A percentile compares a stretch with the other conserved stretches of the same genome.
These are phyloP conservation scores for Manihot esculenta DNA, from an alignment of 441 rosid species.

Conservation along the genomic window DNA sequence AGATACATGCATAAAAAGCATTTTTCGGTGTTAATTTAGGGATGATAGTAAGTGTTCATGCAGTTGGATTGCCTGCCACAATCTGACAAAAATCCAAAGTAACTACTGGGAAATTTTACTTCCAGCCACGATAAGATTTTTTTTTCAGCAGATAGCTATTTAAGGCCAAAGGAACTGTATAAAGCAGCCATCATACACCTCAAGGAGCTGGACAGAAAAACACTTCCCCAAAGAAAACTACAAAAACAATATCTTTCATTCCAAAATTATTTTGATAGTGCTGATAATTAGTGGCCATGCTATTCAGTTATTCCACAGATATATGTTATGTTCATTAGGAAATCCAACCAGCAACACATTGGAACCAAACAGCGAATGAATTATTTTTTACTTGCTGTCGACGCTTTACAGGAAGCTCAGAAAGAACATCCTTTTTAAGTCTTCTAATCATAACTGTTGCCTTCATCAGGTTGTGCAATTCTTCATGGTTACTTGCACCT, in stretches of 20 bases:
- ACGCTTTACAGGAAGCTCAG: constrained; percentile 87
- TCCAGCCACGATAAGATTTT: constrained; percentile 6
- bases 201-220: constrained; percentile 1
- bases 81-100: not conserved
- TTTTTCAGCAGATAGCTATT: not conserved
- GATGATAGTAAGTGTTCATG: not conserved
- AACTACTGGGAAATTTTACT: not conserved
- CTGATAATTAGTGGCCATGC: not conserved
- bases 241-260: not conserved
- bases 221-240: not conserved
- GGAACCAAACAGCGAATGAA: not conserved
- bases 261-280: not conserved
- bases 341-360: not conserved
- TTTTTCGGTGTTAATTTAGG: not conserved
- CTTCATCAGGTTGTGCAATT: constrained; percentile 96
- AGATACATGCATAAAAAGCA: not conserved
- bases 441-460: constrained; percentile 97
- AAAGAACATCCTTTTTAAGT: constrained; percentile 90
- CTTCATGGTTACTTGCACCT: constrained; percentile 98
- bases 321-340: not conserved
- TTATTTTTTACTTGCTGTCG: constrained; percentile 97
- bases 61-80: not conserved
- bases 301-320: not conserved
- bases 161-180: constrained; percentile 2
- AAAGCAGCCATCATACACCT: constrained; percentile 3